Evolutionary conservation across 2,329 filamentous ascomycete genomes (phyloP).

Genomic region (Geosmithia putterillii): DNA sequence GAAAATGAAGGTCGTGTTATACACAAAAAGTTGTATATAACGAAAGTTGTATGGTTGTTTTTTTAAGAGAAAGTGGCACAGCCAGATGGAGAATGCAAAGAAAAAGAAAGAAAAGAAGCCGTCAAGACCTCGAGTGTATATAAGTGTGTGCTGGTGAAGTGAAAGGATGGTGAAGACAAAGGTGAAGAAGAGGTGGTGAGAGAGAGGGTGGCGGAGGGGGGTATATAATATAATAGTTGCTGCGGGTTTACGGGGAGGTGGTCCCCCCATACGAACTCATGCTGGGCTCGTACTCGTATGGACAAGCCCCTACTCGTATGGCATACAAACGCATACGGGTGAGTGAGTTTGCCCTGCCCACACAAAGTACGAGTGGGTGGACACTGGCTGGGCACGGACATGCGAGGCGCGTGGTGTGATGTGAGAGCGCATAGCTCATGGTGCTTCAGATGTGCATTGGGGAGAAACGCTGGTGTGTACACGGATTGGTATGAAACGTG

Average conservation of each 20-base stretch:
- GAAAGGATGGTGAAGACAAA: background rate
- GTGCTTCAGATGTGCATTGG: background rate
- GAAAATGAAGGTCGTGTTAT: background rate
- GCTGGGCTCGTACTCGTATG: too few relatives aligned
- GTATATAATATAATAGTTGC: background rate
- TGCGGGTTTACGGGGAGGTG: too few relatives aligned
- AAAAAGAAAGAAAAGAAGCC: slow-evolving; percentile 1
- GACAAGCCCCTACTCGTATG: too few relatives aligned
- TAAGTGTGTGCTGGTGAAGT: slow-evolving; percentile 1
- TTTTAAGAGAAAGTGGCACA: slow-evolving; percentile 2
- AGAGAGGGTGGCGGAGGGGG: slow-evolving; percentile 3
- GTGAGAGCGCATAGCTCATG: too few relatives aligned
- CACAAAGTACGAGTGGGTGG: too few relatives aligned
- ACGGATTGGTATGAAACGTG: background rate
- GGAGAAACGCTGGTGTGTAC: background rate
- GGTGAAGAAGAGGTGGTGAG: slow-evolving; percentile 1
- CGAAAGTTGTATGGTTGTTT: slow-evolving; percentile 3
- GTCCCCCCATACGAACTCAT: too few relatives aligned
- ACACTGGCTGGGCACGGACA: too few relatives aligned
- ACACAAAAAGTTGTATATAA: slow-evolving; percentile 4
- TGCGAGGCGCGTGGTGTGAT: too few relatives aligned
- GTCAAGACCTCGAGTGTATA: background rate
- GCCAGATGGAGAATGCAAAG: background rate
- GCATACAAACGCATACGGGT: too few relatives aligned
- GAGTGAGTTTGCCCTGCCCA: too few relatives aligned